These are phyloP conservation scores for Mycena rosella DNA, from an alignment of 768 basidiomycete species.

Conservation along the genomic window DNA sequence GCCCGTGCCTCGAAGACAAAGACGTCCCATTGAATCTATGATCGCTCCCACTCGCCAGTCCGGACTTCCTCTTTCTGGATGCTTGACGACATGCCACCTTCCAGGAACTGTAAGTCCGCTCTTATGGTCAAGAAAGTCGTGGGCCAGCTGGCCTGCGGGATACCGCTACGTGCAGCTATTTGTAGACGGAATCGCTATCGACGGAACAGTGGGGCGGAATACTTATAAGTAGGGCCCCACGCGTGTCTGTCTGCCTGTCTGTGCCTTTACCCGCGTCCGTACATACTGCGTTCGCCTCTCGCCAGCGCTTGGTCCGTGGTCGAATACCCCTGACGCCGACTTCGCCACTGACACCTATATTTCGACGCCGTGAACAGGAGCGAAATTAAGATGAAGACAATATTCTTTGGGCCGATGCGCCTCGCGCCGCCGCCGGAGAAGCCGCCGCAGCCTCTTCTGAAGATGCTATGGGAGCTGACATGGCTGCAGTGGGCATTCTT, in stretches of 20 bases:
- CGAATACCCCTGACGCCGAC: constrained; percentile 16
- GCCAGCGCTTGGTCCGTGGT: constrained; percentile 17
- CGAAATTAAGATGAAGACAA: constrained; percentile 21
- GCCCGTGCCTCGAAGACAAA: constrained; percentile 13
- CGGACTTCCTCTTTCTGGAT: constrained; percentile 21
- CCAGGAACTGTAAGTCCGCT: constrained; percentile 6
- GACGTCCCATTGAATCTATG: constrained; percentile 18
- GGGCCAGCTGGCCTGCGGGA: constrained; percentile 23
- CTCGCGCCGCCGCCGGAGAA: constrained; percentile 25
- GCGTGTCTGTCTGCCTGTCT: constrained; percentile 8
- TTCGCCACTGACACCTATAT: constrained; percentile 13
- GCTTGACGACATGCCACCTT: constrained; percentile 17
- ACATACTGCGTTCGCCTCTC: constrained; percentile 11
- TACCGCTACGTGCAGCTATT: constrained; percentile 21
- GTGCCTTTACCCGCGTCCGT: constrained; percentile 14
- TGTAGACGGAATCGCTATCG: constrained; percentile 12
- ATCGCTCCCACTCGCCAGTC: constrained; percentile 24
- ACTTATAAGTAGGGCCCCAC: constrained; percentile 23
- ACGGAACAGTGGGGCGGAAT: constrained; percentile 15
- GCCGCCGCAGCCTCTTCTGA: constrained; percentile 18
- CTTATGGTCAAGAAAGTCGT: constrained; percentile 15
- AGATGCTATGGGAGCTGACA: constrained; percentile 21
- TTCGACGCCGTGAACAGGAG: constrained; percentile 8
- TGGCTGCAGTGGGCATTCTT: constrained; percentile 35
- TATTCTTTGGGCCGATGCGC: constrained; percentile 25